A percentile compares a stretch with the other conserved stretches of the same genome.
Conservation (phyloP, 2,329 filamentous ascomycete genomes). For the Bipolaris gigantea region DNA sequence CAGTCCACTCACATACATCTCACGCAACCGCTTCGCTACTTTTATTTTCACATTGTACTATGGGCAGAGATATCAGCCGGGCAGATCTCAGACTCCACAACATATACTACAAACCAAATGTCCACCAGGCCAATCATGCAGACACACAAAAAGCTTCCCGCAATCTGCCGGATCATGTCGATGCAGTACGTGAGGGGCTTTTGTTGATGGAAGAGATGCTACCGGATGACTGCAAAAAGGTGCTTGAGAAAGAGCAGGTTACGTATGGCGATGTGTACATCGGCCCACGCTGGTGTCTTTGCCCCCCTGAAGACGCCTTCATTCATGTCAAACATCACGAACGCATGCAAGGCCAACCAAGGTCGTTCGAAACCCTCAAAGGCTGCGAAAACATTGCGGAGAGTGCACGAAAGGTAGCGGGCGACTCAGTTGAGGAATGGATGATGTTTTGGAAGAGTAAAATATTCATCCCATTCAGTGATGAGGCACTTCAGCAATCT, state of each 20-base stretch:
- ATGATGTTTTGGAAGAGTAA: slow-evolving; percentile 2
- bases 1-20: neutral
- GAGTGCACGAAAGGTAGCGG: neutral
- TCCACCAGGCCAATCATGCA: neutral
- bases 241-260: neutral
- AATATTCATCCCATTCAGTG: neutral
- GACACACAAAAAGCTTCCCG: neutral
- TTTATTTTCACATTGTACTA: neutral
- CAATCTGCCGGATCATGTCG: slow-evolving; percentile 1
- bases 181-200: slow-evolving; percentile 10
- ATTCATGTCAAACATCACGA: neutral
- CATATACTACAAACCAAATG: slow-evolving; percentile 3
- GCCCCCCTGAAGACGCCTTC: neutral
- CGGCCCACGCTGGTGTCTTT: neutral
- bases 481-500: slow-evolving; percentile 1
- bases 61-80: neutral
- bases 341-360: neutral
- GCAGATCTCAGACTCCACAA: neutral
- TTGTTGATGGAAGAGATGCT: slow-evolving; percentile 2
- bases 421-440: slow-evolving; percentile 1
- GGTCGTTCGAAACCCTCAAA: neutral
- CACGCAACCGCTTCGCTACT: neutral
- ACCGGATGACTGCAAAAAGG: neutral
- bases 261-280: neutral
- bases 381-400: neutral